phyloP scores from a whole-genome alignment of 2,329 filamentous ascomycete species.

The Trichoderma endophyticum region DNA sequence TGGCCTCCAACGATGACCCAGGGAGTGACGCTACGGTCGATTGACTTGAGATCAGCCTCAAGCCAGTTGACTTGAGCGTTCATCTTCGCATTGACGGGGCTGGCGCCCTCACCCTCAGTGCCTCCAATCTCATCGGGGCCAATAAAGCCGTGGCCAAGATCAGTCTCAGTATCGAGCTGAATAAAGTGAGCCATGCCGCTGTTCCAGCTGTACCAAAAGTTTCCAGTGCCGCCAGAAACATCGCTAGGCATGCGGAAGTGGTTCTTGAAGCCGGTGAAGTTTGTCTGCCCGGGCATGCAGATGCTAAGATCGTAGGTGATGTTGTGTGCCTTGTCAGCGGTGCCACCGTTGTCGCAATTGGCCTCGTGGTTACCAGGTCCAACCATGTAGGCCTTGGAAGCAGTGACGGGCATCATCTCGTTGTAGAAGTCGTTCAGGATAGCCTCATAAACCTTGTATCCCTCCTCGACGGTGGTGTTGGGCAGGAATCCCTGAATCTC shows the following conservation, averaged over 20 bases:
- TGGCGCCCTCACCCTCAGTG: constrained; percentile 3
- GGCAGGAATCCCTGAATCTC: constrained; percentile 15
- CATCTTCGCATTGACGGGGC: neutral
- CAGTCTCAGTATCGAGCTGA: constrained; percentile 10
- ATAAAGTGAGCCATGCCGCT: constrained; percentile 12
- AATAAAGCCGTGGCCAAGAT: constrained; percentile 10
- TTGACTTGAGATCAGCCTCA: neutral
- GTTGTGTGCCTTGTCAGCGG: constrained; percentile 6
- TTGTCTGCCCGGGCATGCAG: constrained; percentile 14
- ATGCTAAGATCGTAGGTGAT: constrained; percentile 1
- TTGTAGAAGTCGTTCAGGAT: constrained; percentile 13
- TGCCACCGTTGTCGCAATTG: constrained; percentile 10
- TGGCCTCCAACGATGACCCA: constrained; percentile 11
- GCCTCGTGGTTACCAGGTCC: constrained; percentile 11
- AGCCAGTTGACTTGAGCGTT: constrained; percentile 9
- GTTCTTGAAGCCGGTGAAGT: constrained; percentile 10
- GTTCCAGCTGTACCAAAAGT: constrained; percentile 16
- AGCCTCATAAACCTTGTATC: constrained; percentile 8
- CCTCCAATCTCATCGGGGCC: constrained; percentile 8
- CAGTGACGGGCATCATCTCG: constrained; percentile 8
- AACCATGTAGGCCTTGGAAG: constrained; percentile 9
- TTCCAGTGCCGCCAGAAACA: neutral
- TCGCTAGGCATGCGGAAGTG: constrained; percentile 15
- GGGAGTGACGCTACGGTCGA: constrained; percentile 2
- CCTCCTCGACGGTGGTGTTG: constrained; percentile 9